These are phyloP conservation scores for Umbilicus rupestris DNA, from an alignment of 164 flowering plant species.

Conservation along the genomic window DNA sequence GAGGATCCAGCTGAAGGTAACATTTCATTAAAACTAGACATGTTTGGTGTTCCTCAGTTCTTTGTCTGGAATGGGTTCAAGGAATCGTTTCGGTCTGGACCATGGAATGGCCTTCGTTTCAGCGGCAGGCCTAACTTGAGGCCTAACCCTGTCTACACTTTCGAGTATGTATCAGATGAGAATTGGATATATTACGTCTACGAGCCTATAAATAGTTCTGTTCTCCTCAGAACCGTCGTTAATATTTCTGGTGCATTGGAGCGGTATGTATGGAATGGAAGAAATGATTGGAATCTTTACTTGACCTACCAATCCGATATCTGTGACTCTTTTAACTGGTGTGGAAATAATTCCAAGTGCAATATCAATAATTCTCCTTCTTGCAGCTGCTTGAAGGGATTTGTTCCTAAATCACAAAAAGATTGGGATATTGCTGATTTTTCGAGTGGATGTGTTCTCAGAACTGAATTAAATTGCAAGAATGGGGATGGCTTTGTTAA, in stretches of 20 bases:
- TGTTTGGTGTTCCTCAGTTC: constrained; percentile 19
- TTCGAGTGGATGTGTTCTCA: constrained; percentile 17
- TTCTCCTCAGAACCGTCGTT: constrained; percentile 9
- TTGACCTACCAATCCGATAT: constrained; percentile 10
- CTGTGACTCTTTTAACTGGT: constrained; percentile 16
- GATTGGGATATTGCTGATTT: constrained; percentile 14
- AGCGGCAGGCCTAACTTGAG: constrained; percentile 14
- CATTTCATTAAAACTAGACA: constrained; percentile 15
- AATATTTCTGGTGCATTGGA: constrained; percentile 10
- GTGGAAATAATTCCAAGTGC: constrained; percentile 31
- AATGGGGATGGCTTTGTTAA: constrained; percentile 16
- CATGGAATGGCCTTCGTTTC: constrained; percentile 29
- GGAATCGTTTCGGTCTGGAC: constrained; percentile 15
- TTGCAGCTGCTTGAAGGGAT: constrained; percentile 17
- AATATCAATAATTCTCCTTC: constrained; percentile 8
- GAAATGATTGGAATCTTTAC: constrained; percentile 13
- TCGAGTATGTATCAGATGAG: constrained; percentile 10
- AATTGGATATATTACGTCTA: constrained; percentile 19
- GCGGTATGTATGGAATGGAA: constrained; percentile 12
- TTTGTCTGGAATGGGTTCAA: constrained; percentile 13
- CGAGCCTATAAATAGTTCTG: constrained; percentile 7
- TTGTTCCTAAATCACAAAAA: constrained; percentile 10
- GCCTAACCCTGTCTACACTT: constrained; percentile 8
- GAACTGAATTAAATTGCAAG: constrained; percentile 7
- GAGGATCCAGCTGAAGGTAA: constrained; percentile 37